phyloP scores from a whole-genome alignment of 192 early-diverging fungal species.

The Martensiomyces pterosporus region DNA sequence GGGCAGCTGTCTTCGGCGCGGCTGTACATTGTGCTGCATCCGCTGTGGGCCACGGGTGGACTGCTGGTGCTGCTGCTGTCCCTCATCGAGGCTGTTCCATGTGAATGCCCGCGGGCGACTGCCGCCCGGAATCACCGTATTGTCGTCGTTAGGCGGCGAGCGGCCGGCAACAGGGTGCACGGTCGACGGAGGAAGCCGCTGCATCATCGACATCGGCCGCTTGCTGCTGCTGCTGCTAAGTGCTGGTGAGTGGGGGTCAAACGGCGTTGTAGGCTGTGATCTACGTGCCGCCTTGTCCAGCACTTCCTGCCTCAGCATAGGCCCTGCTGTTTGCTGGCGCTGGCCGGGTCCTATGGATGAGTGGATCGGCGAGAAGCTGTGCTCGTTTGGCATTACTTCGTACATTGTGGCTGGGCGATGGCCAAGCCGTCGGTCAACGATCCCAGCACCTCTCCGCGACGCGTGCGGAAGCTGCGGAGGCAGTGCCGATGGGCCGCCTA shows the following conservation, averaged over 20 bases:
- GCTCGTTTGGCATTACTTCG: too few species aligned
- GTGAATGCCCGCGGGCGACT: conserved; percentile 17
- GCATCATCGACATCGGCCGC: conserved; percentile 15
- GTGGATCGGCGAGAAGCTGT: background rate
- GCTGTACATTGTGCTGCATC: too few species aligned
- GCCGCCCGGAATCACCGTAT: conserved; percentile 38
- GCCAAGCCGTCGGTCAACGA: too few species aligned
- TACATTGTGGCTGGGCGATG: too few species aligned
- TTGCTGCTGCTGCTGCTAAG: too few species aligned
- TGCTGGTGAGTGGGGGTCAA: conserved; percentile 18
- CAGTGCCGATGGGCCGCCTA: too few species aligned
- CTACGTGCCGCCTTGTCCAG: conserved; percentile 39
- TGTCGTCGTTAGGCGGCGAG: conserved; percentile 11
- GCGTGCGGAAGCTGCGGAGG: too few species aligned
- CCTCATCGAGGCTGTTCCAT: conserved; percentile 19
- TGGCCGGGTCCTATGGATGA: too few species aligned
- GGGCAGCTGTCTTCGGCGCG: too few species aligned
- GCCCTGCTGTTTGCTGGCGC: too few species aligned
- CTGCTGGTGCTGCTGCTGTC: conserved; percentile 2
- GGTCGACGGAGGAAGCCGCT: conserved; percentile 11
- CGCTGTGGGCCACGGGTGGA: too few species aligned
- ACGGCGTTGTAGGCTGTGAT: conserved; percentile 40
- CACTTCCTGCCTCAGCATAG: conserved; percentile 38
- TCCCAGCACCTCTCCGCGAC: too few species aligned
- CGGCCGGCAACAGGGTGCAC: conserved; percentile 1